Evolutionary conservation across 2,329 filamentous ascomycete species (phyloP), one percentile per base, ranked within the genome.

Genomic region (Neofusicoccum umdonicola): DNA sequence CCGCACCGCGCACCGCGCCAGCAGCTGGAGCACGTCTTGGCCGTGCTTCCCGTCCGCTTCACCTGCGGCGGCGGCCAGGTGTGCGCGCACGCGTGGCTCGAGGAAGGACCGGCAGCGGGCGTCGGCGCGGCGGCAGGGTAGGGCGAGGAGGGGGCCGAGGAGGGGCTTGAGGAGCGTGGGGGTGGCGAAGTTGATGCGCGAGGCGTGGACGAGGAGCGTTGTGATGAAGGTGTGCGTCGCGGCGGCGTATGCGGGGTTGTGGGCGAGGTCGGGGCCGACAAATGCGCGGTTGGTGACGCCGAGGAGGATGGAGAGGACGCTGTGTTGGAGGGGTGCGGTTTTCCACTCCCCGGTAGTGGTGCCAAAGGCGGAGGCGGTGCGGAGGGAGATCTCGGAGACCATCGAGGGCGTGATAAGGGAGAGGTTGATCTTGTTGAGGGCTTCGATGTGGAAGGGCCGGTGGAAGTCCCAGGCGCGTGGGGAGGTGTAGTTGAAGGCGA

Each of bases 391-490:
- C 13, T 63, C 61, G 47, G 54, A 34, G 15, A 63, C 17, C 35
- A 63, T 63, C 19, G 22, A 15, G 13, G 27, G 15, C 13, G 61
- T 63, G 45, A 63, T 52, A 15, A 44, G 34, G 35, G 54, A 34
- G 34, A 63, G 61, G 44, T 52, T 51, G 37, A 63, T 51, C 47
- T 63, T 63, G 61, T 63, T 63, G 34, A 63, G 47, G 3, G 61
- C 61, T 19, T 63, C 61, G 47, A 63, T 47, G 47, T 63, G 61
- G 47, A 63, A 63, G 34, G 61, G 45, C 15, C 61, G 61, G 34
- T 44, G n/a, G 47, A 63, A 63, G 7, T 51, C 17, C 61, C 61
- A 63, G 27, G 45, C 34, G n/a, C 47, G 47, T 13, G 61, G 61
- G 4, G 61, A 54, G 0, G 44, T 51, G 34, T 63, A 63, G 45